Conservation (phyloP, 1,284 basidiomycete genomes). For the Phlebopus sp. region DNA sequence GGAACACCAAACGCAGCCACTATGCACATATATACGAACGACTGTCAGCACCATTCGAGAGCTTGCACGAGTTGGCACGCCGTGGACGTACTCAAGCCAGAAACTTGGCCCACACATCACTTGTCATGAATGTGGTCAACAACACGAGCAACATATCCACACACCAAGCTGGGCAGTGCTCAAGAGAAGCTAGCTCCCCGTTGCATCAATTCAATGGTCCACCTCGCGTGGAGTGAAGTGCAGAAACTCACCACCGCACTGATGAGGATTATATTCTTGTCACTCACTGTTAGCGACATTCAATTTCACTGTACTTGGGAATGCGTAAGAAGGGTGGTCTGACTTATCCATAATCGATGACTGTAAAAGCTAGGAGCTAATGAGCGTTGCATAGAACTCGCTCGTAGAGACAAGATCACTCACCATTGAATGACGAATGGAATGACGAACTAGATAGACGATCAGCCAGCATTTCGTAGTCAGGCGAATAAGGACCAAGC, state of each 20-base stretch:
- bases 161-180: neutral
- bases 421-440: conserved; percentile 8
- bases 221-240: neutral
- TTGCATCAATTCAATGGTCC: neutral
- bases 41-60: neutral
- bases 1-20: neutral
- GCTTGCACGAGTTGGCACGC: neutral
- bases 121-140: neutral
- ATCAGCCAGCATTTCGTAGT: neutral
- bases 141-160: neutral
- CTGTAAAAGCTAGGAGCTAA: conserved; percentile 3
- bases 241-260: conserved; percentile 1
- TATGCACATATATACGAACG: neutral
- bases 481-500: neutral
- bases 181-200: neutral
- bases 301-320: neutral
- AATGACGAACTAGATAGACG: neutral
- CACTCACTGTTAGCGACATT: conserved; percentile 1
- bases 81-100: neutral
- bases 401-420: neutral
- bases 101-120: neutral
- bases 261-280: neutral
- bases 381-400: neutral
- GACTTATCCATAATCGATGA: conserved; percentile 9
- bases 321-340: neutral